These are phyloP conservation scores for Ensete glaucum DNA, from an alignment of 176 grass and related monocot species.

Conservation along the genomic window DNA sequence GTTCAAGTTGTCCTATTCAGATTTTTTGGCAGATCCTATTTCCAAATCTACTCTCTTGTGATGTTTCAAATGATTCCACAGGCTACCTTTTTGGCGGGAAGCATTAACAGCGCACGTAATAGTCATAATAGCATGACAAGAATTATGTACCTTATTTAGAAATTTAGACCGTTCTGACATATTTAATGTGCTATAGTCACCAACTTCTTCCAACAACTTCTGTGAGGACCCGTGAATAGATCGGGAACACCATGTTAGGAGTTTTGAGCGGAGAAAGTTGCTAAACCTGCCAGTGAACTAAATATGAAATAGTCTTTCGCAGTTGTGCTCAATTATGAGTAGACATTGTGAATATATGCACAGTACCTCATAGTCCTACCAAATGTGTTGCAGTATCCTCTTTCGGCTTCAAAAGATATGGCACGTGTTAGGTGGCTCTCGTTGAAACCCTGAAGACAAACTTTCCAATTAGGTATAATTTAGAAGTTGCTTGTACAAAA, in stretches of 20 bases:
- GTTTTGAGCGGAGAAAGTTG: slow-evolving; percentile 42
- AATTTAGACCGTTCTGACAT: slow-evolving; percentile 44
- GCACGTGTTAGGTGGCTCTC: slow-evolving; percentile 15
- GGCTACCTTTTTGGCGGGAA: not conserved
- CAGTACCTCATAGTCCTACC: slow-evolving; percentile 18
- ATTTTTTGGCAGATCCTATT: too few species aligned
- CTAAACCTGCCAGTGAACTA: slow-evolving; percentile 40
- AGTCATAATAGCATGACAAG: not conserved
- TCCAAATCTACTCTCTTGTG: too few species aligned
- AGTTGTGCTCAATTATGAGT: not conserved
- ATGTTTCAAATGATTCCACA: not conserved
- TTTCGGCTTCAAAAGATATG: slow-evolving; percentile 20
- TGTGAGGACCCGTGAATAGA: slow-evolving; percentile 38
- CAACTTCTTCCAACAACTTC: slow-evolving; percentile 41
- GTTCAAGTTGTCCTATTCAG: too few species aligned
- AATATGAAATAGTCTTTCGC: not conserved
- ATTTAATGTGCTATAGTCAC: slow-evolving; percentile 24
- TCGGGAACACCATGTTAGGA: slow-evolving; percentile 43
- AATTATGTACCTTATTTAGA: slow-evolving; percentile 44
- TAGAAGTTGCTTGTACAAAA: not conserved
- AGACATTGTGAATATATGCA: not conserved
- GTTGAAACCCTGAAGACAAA: slow-evolving; percentile 13
- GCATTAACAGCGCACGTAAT: not conserved
- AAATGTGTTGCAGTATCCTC: slow-evolving; percentile 20
- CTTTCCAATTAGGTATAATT: not conserved